Conservation (phyloP, 2,329 filamentous ascomycete genomes). For the Exophiala xenobiotica region DNA sequence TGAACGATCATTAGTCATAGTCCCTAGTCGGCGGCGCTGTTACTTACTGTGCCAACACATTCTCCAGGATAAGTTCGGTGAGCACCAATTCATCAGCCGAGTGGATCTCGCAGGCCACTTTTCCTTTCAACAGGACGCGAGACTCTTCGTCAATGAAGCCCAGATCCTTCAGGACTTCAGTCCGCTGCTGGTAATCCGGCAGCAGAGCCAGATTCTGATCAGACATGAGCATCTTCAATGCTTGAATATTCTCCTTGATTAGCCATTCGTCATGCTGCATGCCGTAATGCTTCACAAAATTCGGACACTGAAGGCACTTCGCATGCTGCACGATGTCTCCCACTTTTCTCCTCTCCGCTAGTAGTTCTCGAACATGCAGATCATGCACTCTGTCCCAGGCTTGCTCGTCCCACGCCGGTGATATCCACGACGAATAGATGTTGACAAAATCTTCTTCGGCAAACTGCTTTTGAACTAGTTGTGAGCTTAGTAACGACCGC, state of each 20-base stretch:
- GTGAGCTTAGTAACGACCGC: constrained; percentile 39
- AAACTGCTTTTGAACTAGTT: constrained; percentile 52
- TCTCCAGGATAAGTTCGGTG: constrained; percentile 94
- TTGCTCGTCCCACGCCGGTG: constrained; percentile 76
- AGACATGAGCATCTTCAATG: constrained; percentile 84
- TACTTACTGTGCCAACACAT: constrained; percentile 91
- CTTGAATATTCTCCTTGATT: constrained; percentile 87
- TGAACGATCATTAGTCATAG: constrained; percentile 1
- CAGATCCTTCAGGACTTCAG: constrained; percentile 86
- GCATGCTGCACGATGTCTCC: constrained; percentile 63
- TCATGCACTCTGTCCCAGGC: constrained; percentile 79
- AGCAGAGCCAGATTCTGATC: constrained; percentile 95
- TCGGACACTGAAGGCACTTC: constrained; percentile 66
- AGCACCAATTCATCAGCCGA: constrained; percentile 94
- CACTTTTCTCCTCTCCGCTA: constrained; percentile 68
- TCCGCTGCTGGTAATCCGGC: constrained; percentile 93
- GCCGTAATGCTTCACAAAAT: constrained; percentile 88
- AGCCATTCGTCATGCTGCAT: constrained; percentile 98
- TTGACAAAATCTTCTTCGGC: constrained; percentile 69
- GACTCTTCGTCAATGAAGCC: constrained; percentile 85
- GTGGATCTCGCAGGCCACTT: constrained; percentile 97
- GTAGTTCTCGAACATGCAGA: constrained; percentile 73
- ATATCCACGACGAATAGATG: constrained; percentile 72
- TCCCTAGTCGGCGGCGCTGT: too few species aligned
- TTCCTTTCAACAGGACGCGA: constrained; percentile 92